Evolutionary conservation across 108 stramenopile genomes (phyloP), one percentile per base, ranked within the genome.

Genomic region (Cyclotella cryptica): DNA sequence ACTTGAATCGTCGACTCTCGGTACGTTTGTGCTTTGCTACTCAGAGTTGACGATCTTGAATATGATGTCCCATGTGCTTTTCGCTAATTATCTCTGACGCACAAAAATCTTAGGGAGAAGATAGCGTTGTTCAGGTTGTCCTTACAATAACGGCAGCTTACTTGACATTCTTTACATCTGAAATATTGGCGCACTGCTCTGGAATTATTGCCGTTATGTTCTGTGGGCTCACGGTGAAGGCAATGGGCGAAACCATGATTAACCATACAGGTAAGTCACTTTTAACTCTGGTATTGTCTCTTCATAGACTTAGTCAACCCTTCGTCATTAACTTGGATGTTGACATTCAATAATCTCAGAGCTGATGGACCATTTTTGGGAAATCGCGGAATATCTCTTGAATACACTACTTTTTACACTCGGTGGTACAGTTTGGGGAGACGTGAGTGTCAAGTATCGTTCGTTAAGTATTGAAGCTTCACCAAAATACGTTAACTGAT

Each of bases 381-480:
- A 71, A 19, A 51, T 49, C 35, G 87, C 78, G 85, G 92, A 95
- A 62, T 93, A 93, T 72, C 43, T 96, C n/a, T 81, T 94, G 35
- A 98, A 98, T 75, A 98, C 98, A 13, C 49, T 96, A 8, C 83
- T 98, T 11, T 99, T 98, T 75, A 83, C 93, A 28, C 72, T 99
- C 15, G 96, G 96, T 40, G 97, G 97, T 24, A 57, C 92, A 39
- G 91, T 97, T 6, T 92, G 93, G 89, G 95, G 89, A 54, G 71
- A 66, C 24, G 66, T 46, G 30, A 66, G 55, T 45, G 13, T 45
- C 29, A 62, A 5, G 35, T 58, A 5, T 5, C 6, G 6, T 35
- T 35, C 35, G 35, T 35, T 35, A 35, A 35, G 35, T 35, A 35
- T 6, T 35, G 35, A 35, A 35, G 35, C 4, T 35, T 35, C 35